Percentiles rank a stretch among this genome's conserved stretches.
Evolutionary conservation across 768 basidiomycete species (phyloP).

Genomic region (Agrocybe pediades): DNA sequence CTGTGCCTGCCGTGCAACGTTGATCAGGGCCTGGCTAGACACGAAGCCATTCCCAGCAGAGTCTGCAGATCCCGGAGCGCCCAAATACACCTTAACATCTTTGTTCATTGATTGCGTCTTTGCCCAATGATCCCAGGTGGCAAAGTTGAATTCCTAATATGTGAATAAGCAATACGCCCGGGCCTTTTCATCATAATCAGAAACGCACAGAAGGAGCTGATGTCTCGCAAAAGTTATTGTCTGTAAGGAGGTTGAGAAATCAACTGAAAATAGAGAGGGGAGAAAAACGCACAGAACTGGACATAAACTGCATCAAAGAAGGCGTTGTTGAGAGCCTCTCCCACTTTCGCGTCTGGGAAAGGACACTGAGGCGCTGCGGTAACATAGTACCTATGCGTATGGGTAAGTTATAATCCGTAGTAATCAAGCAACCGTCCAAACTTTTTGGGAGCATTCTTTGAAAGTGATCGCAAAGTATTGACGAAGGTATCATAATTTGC

Average conservation of each 20-base stretch:
- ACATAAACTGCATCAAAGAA: conserved; percentile 74
- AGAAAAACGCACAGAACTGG: conserved; percentile 51
- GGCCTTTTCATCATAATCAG: conserved; percentile 10
- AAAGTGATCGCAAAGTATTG: conserved; percentile 49
- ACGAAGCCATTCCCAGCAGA: conserved; percentile 60
- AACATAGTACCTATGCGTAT: conserved; percentile 63
- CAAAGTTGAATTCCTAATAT: conserved; percentile 54
- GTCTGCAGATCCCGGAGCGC: conserved; percentile 52
- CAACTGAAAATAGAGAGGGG: background rate
- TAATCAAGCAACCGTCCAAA: too few relatives aligned
- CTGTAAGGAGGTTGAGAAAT: conserved; percentile 18
- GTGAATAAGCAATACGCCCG: background rate
- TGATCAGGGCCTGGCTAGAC: conserved; percentile 40
- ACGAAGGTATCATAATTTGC: conserved; percentile 56
- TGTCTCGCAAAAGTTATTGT: conserved; percentile 61
- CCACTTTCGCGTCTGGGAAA: conserved; percentile 66
- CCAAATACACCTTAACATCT: conserved; percentile 62
- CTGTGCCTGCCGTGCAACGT: conserved; percentile 44
- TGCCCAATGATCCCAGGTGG: conserved; percentile 61
- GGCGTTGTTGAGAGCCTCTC: conserved; percentile 58
- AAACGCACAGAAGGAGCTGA: conserved; percentile 37
- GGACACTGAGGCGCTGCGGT: conserved; percentile 68
- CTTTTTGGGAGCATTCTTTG: conserved; percentile 46
- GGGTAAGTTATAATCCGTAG: too few relatives aligned
- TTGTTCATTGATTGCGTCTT: conserved; percentile 56